Base-by-base conservation (phyloP, 2,329 filamentous ascomycete species). In the Cladophialophora carrionii region DNA sequence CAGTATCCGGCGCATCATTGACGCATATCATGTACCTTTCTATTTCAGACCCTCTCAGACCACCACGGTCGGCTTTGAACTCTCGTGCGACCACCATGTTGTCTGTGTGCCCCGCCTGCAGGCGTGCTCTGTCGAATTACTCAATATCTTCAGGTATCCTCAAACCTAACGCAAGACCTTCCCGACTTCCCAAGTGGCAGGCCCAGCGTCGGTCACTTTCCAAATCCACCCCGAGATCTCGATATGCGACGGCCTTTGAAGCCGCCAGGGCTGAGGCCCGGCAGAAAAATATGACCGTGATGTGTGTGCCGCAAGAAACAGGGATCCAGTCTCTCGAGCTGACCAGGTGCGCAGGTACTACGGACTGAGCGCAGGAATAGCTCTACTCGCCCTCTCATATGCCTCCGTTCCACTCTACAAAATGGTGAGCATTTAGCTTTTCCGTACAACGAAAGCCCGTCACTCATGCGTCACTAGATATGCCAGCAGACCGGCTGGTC, bases 401-500 rank as follows among this genome's bases (percentile, higher is more conserved):
- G 86, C 85, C 68, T 87, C 85, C 14, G 87, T 89, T 29, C 87
- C 87, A 49, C 78, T 89, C 66, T 89, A 89, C 76, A 89, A 89
- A 75, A 89, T 88, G 84, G 84, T 86, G 73, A 48, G 61, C 14
- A 24, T 34, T 51, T 9, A 2, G 24, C 43, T 1, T 37, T 29
- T 17, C 46, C 53, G 26, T 49, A 32, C 48, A 20, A 14, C 49
- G 4, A 14, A 43, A 43, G 17, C 4, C 0, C 14, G 6, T 31
- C 17, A 20, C 53, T 66, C 4, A 62, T 43, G 60, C 10, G 55
- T 29, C 61, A 53, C 43, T 68, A 82, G 80, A 82, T 83, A 56
- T 83, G 81, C 66, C 79, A 82, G 71, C 80, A 82, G 72, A 83
- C 78, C 14, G 81, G 94, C 73, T 98, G 92, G 92, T 92, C 92